Percentiles rank a stretch among this genome's conserved stretches.
Evolutionary conservation across 2,329 filamentous ascomycete species (phyloP).

Genomic region (Botryosphaeria dothidea): DNA sequence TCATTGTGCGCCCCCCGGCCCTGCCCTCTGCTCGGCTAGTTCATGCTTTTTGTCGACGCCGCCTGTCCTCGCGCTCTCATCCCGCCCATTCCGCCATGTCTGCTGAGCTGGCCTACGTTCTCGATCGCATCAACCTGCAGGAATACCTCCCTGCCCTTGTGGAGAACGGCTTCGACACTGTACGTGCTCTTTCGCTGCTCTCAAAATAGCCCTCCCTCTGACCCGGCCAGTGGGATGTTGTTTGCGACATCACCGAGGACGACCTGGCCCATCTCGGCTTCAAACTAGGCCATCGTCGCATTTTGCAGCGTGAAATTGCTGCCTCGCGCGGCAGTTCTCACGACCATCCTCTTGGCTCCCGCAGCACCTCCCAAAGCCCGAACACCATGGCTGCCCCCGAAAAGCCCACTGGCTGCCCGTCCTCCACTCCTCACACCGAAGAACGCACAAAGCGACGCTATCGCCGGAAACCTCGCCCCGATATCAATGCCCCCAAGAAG

Average conservation of each 20-base stretch:
- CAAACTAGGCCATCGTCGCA: slow-evolving; percentile 42
- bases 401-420: slow-evolving; percentile 20
- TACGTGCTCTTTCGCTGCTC: background rate
- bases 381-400: background rate
- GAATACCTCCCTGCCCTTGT: slow-evolving; percentile 31
- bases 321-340: slow-evolving; percentile 34
- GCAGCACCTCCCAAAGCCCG: slow-evolving; percentile 17
- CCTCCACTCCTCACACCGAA: slow-evolving; percentile 26
- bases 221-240: slow-evolving; percentile 34
- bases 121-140: slow-evolving; percentile 33
- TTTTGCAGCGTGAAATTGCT: slow-evolving; percentile 42
- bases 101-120: slow-evolving; percentile 29
- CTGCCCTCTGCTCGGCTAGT: slow-evolving; percentile 5
- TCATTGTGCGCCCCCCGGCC: slow-evolving; percentile 2
- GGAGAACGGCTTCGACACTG: slow-evolving; percentile 37
- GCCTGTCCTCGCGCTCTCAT: background rate
- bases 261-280: slow-evolving; percentile 38
- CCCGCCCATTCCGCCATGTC: slow-evolving; percentile 2
- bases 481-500: slow-evolving; percentile 40
- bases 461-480: slow-evolving; percentile 38
- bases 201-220: background rate
- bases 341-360: slow-evolving; percentile 30
- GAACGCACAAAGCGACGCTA: slow-evolving; percentile 38
- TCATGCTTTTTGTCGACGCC: background rate
- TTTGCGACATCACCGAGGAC: slow-evolving; percentile 43